Conservation (phyloP, 192 early-diverging fungal species). For the Backusella australiensis region DNA sequence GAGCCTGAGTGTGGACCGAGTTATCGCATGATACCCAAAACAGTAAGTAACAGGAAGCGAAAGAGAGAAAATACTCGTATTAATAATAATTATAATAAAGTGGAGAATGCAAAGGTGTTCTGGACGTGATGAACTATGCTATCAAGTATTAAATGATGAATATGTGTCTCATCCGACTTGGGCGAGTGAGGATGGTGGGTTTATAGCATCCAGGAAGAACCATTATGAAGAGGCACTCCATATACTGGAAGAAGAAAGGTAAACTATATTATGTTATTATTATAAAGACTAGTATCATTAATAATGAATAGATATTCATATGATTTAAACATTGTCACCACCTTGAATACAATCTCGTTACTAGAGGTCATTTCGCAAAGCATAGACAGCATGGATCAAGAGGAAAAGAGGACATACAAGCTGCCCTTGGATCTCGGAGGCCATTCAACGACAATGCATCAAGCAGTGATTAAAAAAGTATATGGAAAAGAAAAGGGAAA, state of each 20-base stretch:
- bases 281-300: not conserved
- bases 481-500: slow-evolving; percentile 83
- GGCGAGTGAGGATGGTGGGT: slow-evolving; percentile 87
- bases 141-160: slow-evolving; percentile 92
- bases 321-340: slow-evolving; percentile 96
- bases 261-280: slow-evolving; percentile 42
- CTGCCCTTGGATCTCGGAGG: slow-evolving; percentile 78
- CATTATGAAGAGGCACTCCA: slow-evolving; percentile 89
- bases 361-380: slow-evolving; percentile 86
- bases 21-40: slow-evolving; percentile 66
- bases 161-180: slow-evolving; percentile 94
- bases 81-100: slow-evolving; percentile 4
- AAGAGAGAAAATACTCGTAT: not conserved
- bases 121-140: slow-evolving; percentile 86
- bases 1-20: slow-evolving; percentile 56
- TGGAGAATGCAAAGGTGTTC: slow-evolving; percentile 65
- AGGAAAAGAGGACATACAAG: slow-evolving; percentile 72
- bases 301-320: slow-evolving; percentile 63
- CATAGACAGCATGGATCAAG: slow-evolving; percentile 74
- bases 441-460: slow-evolving; percentile 81
- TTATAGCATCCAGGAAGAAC: slow-evolving; percentile 89
- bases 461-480: slow-evolving; percentile 88
- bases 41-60: slow-evolving; percentile 41
- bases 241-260: slow-evolving; percentile 90
- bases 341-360: slow-evolving; percentile 81